phyloP scores from a whole-genome alignment of 805 yeast genomes.

The Saccharomycopsis sp. region DNA sequence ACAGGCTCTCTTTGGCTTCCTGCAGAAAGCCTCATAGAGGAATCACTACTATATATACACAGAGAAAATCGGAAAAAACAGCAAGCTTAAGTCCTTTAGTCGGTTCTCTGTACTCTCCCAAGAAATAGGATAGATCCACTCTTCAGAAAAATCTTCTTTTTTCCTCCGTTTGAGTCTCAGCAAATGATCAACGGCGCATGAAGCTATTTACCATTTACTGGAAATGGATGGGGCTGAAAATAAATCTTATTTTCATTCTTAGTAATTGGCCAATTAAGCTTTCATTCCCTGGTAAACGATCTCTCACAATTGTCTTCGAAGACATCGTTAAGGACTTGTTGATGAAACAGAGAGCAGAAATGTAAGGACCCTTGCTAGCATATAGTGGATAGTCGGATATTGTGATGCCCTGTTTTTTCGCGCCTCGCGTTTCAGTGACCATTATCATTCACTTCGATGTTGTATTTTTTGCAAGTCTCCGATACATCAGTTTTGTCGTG shows the following conservation, averaged over 20 bases:
- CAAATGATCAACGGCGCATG: neutral
- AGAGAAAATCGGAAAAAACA: neutral
- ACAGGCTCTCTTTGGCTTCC: too few species aligned
- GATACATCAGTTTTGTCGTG: conserved; percentile 1
- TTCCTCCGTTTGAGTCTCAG: neutral
- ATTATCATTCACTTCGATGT: neutral
- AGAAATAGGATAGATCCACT: neutral
- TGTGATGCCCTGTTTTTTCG: too few species aligned
- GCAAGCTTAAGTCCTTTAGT: neutral
- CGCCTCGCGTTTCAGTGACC: neutral
- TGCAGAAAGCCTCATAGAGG: too few species aligned
- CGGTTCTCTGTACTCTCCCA: neutral
- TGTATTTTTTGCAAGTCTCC: neutral
- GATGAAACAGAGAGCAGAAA: too few species aligned
- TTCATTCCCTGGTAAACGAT: neutral
- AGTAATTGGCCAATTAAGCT: too few species aligned
- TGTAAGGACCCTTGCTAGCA: too few species aligned
- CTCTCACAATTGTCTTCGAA: too few species aligned
- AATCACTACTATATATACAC: neutral
- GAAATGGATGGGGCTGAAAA: neutral
- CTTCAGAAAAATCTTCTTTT: neutral
- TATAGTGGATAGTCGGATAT: too few species aligned
- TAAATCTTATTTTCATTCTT: too few species aligned
- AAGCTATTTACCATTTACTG: neutral
- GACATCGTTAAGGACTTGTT: too few species aligned